Base-by-base conservation (phyloP, 768 basidiomycete species). In the Phanerodontia chrysosporium region DNA sequence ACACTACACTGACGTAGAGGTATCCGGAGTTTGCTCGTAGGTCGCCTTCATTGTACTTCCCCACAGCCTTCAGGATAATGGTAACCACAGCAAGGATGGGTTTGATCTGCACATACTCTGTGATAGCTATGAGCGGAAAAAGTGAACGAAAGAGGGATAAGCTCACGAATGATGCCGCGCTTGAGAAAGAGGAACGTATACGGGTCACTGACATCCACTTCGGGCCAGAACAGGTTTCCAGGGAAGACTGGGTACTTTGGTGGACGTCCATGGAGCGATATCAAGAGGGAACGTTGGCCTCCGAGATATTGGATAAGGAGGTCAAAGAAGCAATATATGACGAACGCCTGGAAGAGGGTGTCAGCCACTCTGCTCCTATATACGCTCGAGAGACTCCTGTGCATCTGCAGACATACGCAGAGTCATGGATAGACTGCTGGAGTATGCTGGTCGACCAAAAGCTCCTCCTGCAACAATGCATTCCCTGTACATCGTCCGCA, bases 91-190 rank as follows among this genome's bases (percentile, higher is more conserved):
- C 95, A 0, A 99, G 78, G 0, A 96, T 70, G 0, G 97, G 97
- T 68, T 99, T 99, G 58, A 98, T 79, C 72, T 98, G 94, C 1
- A 98, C 96, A 70, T 99, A 98, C 79, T 98, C 96, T 98, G 66
- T 56, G 42, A 25, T 49, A 48, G 27, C 28, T 16, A 45, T 48
- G 6, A 22, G n/a, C 14, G n/a, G n/a, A n/a, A n/a, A n/a, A n/a
- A 28, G 22, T 55, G 32, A 55, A 44, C 22, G 13, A 21, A 13
- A 48, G 36, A n/a, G n/a, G n/a, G n/a, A n/a, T n/a, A n/a, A n/a
- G n/a, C 22, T 29, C 22, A 95, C 82, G 58, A 97, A 73, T 3
- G 93, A 97, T 95, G 16, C 97, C 97, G 22, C 97, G 84, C 71
- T 98, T 98, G 24, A 99, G 78, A 64, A 90, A 95, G 1, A 99